Conservation (phyloP, 306 rosid genomes). For the Argentina anserina region DNA sequence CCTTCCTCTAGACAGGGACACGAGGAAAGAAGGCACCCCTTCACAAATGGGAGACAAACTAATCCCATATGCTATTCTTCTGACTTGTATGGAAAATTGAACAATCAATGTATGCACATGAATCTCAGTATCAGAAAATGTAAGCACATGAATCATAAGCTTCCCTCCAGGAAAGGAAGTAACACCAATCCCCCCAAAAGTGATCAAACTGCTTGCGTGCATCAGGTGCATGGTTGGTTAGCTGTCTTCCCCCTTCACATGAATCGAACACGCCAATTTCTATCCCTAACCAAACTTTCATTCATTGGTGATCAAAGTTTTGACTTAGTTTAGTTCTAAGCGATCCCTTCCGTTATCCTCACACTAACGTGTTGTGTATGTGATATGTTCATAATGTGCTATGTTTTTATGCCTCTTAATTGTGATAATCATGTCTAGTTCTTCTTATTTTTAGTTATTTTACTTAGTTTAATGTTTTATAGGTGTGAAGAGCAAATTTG, state of each 20-base stretch:
- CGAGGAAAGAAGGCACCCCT: neutral
- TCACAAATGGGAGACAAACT: neutral
- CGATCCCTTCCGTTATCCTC: neutral
- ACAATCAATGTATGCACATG: neutral
- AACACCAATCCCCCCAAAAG: neutral
- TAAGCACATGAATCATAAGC: conserved; percentile 3
- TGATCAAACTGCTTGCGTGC: conserved; percentile 24
- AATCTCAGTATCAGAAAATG: no score
- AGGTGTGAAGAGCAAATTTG: no score
- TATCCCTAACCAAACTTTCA: neutral
- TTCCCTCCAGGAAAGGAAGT: neutral
- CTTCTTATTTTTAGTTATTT: no score
- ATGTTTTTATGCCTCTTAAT: no score
- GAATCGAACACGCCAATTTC: neutral
- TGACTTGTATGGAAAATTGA: neutral
- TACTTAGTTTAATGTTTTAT: no score
- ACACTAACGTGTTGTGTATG: neutral
- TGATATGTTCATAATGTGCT: no score
- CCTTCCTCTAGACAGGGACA: no score
- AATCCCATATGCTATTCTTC: neutral
- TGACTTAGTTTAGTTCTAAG: neutral
- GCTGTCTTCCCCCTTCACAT: conserved; percentile 15
- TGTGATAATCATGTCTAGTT: no score
- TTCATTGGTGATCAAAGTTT: neutral
- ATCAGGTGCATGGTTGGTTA: conserved; percentile 30